Evolutionary conservation across 192 early-diverging fungal genomes (phyloP).

Genomic region (Linnemannia schmuckeri): DNA sequence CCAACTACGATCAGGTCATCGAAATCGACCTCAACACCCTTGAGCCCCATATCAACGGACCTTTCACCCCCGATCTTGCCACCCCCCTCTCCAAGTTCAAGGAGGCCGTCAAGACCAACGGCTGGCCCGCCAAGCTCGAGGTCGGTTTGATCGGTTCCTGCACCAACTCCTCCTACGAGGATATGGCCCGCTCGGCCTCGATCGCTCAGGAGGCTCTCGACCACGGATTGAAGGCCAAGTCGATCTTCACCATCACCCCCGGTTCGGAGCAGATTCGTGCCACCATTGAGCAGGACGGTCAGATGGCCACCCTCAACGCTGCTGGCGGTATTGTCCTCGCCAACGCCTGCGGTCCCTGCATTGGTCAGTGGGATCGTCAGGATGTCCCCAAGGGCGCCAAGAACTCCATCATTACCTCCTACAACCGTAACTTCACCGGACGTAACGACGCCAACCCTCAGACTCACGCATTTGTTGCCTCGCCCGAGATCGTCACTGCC

Average conservation of each 20-base stretch:
- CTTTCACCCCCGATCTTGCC: conserved; percentile 94
- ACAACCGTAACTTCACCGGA: conserved; percentile 99
- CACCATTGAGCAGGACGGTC: conserved; percentile 93
- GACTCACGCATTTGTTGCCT: conserved; percentile 97
- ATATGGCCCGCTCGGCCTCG: conserved; percentile 92
- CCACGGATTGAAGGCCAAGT: conserved; percentile 85
- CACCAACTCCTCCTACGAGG: conserved; percentile 99
- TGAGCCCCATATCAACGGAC: conserved; percentile 98
- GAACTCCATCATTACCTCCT: conserved; percentile 99
- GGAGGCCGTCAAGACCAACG: conserved; percentile 85
- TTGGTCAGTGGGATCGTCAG: conserved; percentile 98
- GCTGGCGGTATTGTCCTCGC: conserved; percentile 93
- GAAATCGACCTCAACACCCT: conserved; percentile 94
- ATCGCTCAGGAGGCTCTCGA: conserved; percentile 87
- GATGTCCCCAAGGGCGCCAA: conserved; percentile 96
- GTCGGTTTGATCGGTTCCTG: conserved; percentile 97
- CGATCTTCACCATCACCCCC: conserved; percentile 92
- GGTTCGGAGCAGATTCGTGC: conserved; percentile 98
- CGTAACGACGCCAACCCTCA: conserved; percentile 99
- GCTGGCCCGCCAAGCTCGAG: conserved; percentile 91
- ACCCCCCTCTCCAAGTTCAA: conserved; percentile 95
- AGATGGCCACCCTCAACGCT: conserved; percentile 78
- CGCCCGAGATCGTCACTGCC: conserved; percentile 95
- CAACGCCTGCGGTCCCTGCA: conserved; percentile 99
- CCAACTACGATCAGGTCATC: conserved; percentile 92